Evolutionary conservation across 768 basidiomycete species (phyloP).

Genomic region (Ramaria sp.): DNA sequence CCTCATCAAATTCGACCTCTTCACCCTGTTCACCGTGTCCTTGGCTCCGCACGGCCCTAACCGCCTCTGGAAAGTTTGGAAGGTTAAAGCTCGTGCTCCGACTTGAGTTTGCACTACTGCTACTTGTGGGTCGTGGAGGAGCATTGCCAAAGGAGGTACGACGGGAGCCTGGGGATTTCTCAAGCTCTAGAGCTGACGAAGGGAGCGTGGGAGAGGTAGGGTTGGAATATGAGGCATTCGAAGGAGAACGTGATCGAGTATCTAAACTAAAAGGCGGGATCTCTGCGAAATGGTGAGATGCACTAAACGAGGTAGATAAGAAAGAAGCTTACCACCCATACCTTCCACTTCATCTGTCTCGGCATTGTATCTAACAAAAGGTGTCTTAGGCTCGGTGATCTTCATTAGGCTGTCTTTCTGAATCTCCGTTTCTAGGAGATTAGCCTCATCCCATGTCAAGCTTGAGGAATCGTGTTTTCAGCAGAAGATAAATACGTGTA

Average conservation of each 20-base stretch:
- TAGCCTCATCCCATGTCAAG: slow-evolving; percentile 92
- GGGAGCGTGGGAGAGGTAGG: slow-evolving; percentile 5
- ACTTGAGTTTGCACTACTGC: slow-evolving; percentile 40
- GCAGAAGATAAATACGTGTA: neutral
- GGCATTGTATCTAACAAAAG: slow-evolving; percentile 85
- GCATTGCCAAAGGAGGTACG: slow-evolving; percentile 55
- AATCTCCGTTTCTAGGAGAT: slow-evolving; percentile 84
- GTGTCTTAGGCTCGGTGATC: slow-evolving; percentile 97
- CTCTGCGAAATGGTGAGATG: slow-evolving; percentile 37
- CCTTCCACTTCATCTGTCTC: slow-evolving; percentile 79
- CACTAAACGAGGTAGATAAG: neutral
- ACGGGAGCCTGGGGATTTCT: slow-evolving; percentile 35
- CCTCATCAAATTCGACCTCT: slow-evolving; percentile 55
- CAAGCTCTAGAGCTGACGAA: slow-evolving; percentile 30
- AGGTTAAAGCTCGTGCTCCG: slow-evolving; percentile 79
- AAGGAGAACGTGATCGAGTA: slow-evolving; percentile 37
- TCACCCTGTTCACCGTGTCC: slow-evolving; percentile 35
- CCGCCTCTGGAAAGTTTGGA: slow-evolving; percentile 56
- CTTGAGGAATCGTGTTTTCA: slow-evolving; percentile 23
- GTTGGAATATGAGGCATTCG: slow-evolving; percentile 25
- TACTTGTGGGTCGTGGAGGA: neutral
- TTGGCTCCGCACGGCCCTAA: slow-evolving; percentile 32
- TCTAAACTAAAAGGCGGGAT: slow-evolving; percentile 70
- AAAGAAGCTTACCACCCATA: slow-evolving; percentile 39
- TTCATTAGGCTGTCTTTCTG: slow-evolving; percentile 97